Evolutionary conservation across 164 flowering plant species (phyloP), one percentile per base, ranked within the genome.

Genomic region (Macadamia integrifolia): DNA sequence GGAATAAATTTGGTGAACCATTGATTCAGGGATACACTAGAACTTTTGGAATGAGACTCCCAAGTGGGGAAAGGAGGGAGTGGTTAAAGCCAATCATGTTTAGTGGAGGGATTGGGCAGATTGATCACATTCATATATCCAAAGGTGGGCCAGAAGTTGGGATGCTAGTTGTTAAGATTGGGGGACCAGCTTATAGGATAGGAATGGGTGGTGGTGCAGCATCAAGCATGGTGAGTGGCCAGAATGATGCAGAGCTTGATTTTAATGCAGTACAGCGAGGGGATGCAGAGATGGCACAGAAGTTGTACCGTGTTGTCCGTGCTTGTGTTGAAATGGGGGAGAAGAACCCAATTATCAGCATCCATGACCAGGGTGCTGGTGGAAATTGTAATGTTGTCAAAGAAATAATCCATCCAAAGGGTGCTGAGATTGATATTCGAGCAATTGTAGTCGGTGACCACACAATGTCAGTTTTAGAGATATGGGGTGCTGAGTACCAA

Each of bases 141-240:
- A 93, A 93, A 71, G 97, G 89, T 64, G 97, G 89, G 70, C 96
- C 98, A 71, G 97, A 89, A 17, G 75, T 91, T 71, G 98, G 98
- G 30, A 89, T 91, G 96, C 68, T 93, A 35, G 98, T 93, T 69
- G 97, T 91, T 10, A 93, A 93, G 82, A 87, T 91, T 76, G 98
- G 98, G 28, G 98, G 98, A 13, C 98, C 97, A 35, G 98, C 98
- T 13, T 93, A 93, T 80, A 89, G 97, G 17, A 93, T 93, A 62
- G 98, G 98, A 68, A 93, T 93, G 97, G 98, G 96, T 28, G 98
- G 98, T 66, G 98, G 96, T 14, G 98, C 97, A 64, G 98, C 96
- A 28, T 93, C 98, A 0, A 93, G 97, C 73, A 89, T 93, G 98
- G 98, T 93, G 60, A 93, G 98, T 78, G 97, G 97, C 15, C 96